Evolutionary conservation across 1,139 yeast species (phyloP).

Genomic region (Geotrichum macrosporum): DNA sequence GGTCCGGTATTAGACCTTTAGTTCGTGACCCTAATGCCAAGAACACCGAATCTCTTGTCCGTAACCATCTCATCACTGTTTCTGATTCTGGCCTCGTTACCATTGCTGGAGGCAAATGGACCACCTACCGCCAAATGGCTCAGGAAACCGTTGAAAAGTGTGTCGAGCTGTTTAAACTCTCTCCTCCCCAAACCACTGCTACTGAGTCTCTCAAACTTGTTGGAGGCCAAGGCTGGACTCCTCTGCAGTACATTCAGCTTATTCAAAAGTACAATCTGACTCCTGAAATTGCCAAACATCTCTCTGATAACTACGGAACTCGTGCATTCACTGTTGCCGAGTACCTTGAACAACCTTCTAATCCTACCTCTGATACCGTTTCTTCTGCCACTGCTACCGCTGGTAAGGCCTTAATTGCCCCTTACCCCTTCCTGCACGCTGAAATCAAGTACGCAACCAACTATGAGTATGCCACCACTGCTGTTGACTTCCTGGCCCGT

Average conservation of each 20-base stretch:
- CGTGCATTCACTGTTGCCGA: conserved; percentile 69
- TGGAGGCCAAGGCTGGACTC: conserved; percentile 68
- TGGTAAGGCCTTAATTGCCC: conserved; percentile 44
- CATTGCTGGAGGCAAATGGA: conserved; percentile 97
- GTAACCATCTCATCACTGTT: conserved; percentile 77
- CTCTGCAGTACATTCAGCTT: conserved; percentile 70
- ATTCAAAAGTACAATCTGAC: conserved; percentile 76
- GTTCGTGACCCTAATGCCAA: conserved; percentile 77
- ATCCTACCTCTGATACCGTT: conserved; percentile 33
- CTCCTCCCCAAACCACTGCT: conserved; percentile 48
- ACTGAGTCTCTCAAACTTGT: conserved; percentile 60
- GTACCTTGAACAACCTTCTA: conserved; percentile 38
- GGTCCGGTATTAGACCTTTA: conserved; percentile 96
- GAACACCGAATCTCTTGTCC: conserved; percentile 73
- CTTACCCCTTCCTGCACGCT: conserved; percentile 89
- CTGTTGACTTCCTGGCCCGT: conserved; percentile 86
- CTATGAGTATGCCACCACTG: conserved; percentile 83
- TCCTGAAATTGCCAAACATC: conserved; percentile 72
- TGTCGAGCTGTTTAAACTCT: conserved; percentile 49
- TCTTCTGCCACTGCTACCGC: conserved; percentile 35
- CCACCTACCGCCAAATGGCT: conserved; percentile 97
- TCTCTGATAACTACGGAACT: conserved; percentile 84
- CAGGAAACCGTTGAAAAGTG: conserved; percentile 84
- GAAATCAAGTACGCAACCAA: conserved; percentile 79
- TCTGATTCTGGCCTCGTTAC: conserved; percentile 76